Base-by-base conservation (phyloP, 1,139 yeast genomes). In the Yarrowia galli region DNA sequence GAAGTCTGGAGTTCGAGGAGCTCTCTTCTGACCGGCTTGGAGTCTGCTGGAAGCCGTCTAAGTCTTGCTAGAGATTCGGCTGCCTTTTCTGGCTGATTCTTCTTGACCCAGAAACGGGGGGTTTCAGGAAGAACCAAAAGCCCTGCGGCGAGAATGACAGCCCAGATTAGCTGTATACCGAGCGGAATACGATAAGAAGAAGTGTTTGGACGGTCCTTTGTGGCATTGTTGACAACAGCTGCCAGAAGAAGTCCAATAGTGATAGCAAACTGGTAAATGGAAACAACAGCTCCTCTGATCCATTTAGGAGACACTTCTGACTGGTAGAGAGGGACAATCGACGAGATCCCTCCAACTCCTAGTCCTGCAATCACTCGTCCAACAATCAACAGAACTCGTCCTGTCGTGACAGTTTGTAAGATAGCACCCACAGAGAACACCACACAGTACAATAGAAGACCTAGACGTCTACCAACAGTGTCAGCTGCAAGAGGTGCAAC, bases 41-140 rank as follows among this genome's bases (percentile, higher is more conserved):
- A 86, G 85, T 68, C 87, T 88, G 3, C 74, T 0, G 87, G 82
- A 20, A 84, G 85, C 71, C 86, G 84, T 79, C 91, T 84, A 61
- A 89, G 83, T 70, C 80, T 84, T 32, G 90, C 86, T 70, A 91
- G 77, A 22, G 91, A 81, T 68, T 77, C 75, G 78, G 82, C 83
- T 40, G 93, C 93, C 68, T 83, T 84, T 20, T 82, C 89, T 67
- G 84, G 77, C 69, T 79, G 78, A 70, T 82, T 85, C 66, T 76
- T 79, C 72, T 85, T 84, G 71, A 88, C 83, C 77, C 83, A 83
- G 79, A 80, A 89, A 80, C 96, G 84, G 72, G 95, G 92, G 54
- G 93, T 86, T 78, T 89, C 95, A 69, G 95, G 95, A 76, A 88
- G 84, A 73, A 87, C 79, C 63, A 83, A 72, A 86, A 88, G 84